Evolutionary conservation across 1,139 yeast genomes (phyloP).

Genomic region (Yamadazyma oceani): DNA sequence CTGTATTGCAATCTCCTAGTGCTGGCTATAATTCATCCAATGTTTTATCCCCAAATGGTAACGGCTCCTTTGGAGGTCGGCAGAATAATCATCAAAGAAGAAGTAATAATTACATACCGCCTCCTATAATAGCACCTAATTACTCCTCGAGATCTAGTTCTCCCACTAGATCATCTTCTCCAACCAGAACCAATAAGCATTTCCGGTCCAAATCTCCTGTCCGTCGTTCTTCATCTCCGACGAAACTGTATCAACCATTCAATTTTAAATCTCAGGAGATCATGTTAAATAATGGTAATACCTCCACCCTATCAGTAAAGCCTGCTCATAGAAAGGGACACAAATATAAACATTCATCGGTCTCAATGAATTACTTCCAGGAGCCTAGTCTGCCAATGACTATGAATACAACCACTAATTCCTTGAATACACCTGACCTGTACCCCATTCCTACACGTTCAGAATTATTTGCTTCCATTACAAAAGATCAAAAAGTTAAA

Average conservation of each 20-base stretch:
- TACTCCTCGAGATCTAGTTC: constrained; percentile 23
- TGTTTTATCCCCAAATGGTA: neutral
- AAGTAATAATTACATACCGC: constrained; percentile 13
- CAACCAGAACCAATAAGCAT: constrained; percentile 27
- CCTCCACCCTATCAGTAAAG: constrained; percentile 33
- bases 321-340: constrained; percentile 91
- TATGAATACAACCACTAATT: constrained; percentile 27
- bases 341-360: constrained; percentile 94
- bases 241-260: constrained; percentile 39
- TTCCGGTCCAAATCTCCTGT: constrained; percentile 35
- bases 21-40: neutral
- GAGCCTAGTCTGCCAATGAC: constrained; percentile 64
- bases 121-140: constrained; percentile 18
- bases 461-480: constrained; percentile 62
- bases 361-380: constrained; percentile 91
- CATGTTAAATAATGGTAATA: constrained; percentile 29
- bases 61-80: neutral
- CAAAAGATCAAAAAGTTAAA: constrained; percentile 52
- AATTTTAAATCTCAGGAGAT: constrained; percentile 47
- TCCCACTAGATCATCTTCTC: constrained; percentile 35
- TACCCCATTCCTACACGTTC: constrained; percentile 73
- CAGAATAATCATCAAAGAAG: constrained; percentile 11
- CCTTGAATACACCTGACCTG: constrained; percentile 71
- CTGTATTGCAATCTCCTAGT: constrained; percentile 8
- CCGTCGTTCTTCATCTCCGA: constrained; percentile 29